Percentiles rank a stretch among this genome's conserved stretches.
Evolutionary conservation across 371 early-diverging fungal genomes (phyloP).

Genomic region (Mortierella sp.): DNA sequence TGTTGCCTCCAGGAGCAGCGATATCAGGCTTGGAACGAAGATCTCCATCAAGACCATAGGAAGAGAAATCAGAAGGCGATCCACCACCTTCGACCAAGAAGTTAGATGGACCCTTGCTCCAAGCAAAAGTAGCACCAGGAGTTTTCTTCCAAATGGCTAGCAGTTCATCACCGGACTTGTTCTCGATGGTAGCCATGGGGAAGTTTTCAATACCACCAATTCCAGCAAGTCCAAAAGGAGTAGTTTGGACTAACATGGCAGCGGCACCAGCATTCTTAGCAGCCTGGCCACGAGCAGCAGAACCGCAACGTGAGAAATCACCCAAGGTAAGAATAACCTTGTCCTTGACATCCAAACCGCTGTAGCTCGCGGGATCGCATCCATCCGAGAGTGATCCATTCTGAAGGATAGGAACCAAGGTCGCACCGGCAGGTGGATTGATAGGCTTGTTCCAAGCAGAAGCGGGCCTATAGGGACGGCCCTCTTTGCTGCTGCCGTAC

Average conservation of each 20-base stretch:
- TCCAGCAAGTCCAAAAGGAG: slow-evolving; percentile 49
- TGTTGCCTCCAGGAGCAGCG: too few species aligned
- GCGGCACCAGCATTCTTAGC: slow-evolving; percentile 72
- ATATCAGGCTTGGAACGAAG: slow-evolving; percentile 63
- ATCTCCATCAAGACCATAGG: slow-evolving; percentile 77
- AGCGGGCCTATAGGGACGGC: slow-evolving; percentile 23
- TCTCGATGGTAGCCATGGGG: slow-evolving; percentile 57
- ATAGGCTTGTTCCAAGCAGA: slow-evolving; percentile 18
- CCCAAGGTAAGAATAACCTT: slow-evolving; percentile 68
- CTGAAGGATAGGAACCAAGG: slow-evolving; percentile 23
- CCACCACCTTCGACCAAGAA: slow-evolving; percentile 58
- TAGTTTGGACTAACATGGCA: slow-evolving; percentile 65
- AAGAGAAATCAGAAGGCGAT: slow-evolving; percentile 61
- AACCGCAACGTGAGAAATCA: slow-evolving; percentile 64
- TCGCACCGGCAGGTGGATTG: slow-evolving; percentile 8
- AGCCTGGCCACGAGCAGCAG: slow-evolving; percentile 59
- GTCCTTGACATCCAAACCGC: slow-evolving; percentile 50
- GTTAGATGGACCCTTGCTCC: slow-evolving; percentile 9
- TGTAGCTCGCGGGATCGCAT: slow-evolving; percentile 56
- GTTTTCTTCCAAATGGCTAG: slow-evolving; percentile 17
- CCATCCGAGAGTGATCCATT: slow-evolving; percentile 54
- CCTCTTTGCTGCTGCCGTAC: slow-evolving; percentile 9
- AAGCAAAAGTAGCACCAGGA: slow-evolving; percentile 7
- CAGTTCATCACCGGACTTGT: slow-evolving; percentile 51
- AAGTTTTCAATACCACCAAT: slow-evolving; percentile 41